A percentile compares a stretch with the other conserved stretches of the same genome.
Conservation (phyloP, 2,329 filamentous ascomycete species). For the Microdochium bolleyi region DNA sequence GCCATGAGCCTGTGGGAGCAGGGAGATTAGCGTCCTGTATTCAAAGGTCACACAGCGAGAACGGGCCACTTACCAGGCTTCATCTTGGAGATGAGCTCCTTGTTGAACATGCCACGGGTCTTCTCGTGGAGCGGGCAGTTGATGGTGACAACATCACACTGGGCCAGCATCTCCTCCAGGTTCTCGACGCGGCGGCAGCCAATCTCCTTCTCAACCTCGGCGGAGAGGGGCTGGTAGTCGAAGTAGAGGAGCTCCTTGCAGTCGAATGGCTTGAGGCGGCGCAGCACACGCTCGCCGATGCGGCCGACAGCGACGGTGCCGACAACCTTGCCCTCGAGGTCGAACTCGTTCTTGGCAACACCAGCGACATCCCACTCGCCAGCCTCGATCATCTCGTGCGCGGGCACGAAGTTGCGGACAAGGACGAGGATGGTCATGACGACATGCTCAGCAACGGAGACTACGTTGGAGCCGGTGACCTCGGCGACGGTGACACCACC, state of each 20-base stretch:
- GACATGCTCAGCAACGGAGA: slow-evolving; percentile 97
- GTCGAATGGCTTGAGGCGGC: slow-evolving; percentile 93
- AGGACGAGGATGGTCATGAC: slow-evolving; percentile 97
- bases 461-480: slow-evolving; percentile 96
- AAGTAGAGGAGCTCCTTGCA: slow-evolving; percentile 99
- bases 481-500: slow-evolving; percentile 95
- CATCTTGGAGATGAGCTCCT: slow-evolving; percentile 98
- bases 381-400: slow-evolving; percentile 82
- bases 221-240: slow-evolving; percentile 89
- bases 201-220: slow-evolving; percentile 91
- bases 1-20: slow-evolving; percentile 69
- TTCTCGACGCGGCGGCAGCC: slow-evolving; percentile 81
- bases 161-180: slow-evolving; percentile 87
- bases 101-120: slow-evolving; percentile 95
- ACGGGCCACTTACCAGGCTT: slow-evolving; percentile 63
- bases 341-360: slow-evolving; percentile 96
- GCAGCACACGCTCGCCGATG: slow-evolving; percentile 95
- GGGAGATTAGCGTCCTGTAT: not conserved
- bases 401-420: slow-evolving; percentile 96
- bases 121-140: slow-evolving; percentile 99
- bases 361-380: slow-evolving; percentile 95
- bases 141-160: slow-evolving; percentile 97
- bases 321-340: slow-evolving; percentile 95
- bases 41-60: slow-evolving; percentile 1
- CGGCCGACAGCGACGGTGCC: slow-evolving; percentile 96